Conservation (phyloP, 345 rosid species). For the Camelina neglecta region DNA sequence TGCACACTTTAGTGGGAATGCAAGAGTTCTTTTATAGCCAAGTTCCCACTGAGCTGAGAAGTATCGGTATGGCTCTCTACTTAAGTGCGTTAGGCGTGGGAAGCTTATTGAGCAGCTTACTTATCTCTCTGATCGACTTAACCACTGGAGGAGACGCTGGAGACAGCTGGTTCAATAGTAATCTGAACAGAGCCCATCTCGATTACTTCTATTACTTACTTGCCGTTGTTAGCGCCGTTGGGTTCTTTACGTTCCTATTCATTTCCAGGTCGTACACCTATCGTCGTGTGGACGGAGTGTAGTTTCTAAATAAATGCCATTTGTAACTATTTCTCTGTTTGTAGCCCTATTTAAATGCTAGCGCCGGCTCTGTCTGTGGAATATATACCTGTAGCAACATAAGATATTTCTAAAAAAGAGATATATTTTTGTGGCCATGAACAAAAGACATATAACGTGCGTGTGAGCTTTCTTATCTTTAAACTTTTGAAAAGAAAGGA, state of each 20-base stretch:
- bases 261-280: slow-evolving; percentile 26
- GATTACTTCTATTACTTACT: slow-evolving; percentile 63
- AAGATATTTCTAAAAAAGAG: too few relatives aligned
- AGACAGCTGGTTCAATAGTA: slow-evolving; percentile 61
- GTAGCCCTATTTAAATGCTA: too few relatives aligned
- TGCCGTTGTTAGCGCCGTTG: slow-evolving; percentile 45
- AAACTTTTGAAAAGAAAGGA: too few relatives aligned
- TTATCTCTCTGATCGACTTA: slow-evolving; percentile 47
- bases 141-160: slow-evolving; percentile 36
- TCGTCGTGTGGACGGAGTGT: slow-evolving; percentile 5
- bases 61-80: slow-evolving; percentile 46
- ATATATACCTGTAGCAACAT: too few relatives aligned
- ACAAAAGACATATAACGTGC: too few relatives aligned
- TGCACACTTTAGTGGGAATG: slow-evolving; percentile 45
- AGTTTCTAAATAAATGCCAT: neutral
- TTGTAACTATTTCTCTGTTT: too few relatives aligned
- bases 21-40: slow-evolving; percentile 54
- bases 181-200: slow-evolving; percentile 57
- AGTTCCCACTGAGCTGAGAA: slow-evolving; percentile 47
- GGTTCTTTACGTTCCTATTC: slow-evolving; percentile 22
- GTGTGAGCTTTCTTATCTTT: too few relatives aligned
- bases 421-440: too few relatives aligned
- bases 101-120: slow-evolving; percentile 53
- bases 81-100: slow-evolving; percentile 47
- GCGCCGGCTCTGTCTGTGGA: too few relatives aligned